Evolutionary conservation across 2,329 filamentous ascomycete species (phyloP).

Genomic region (Pseudogymnoascus sp.): DNA sequence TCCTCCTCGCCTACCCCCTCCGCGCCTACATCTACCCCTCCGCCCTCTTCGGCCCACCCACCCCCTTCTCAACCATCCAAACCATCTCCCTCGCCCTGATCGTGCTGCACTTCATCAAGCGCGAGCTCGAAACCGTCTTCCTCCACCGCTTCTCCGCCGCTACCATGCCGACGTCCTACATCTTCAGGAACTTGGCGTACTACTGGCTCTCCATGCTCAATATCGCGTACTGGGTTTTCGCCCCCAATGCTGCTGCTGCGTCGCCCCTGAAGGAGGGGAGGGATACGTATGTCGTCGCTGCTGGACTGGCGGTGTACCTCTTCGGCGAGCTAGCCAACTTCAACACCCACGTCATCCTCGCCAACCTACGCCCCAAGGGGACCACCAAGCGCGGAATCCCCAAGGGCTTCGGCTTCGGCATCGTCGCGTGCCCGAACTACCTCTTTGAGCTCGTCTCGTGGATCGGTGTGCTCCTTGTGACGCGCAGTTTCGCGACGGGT

Average conservation of each 20-base stretch:
- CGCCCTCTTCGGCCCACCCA: slow-evolving; percentile 30
- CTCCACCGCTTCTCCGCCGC: slow-evolving; percentile 90
- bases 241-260: slow-evolving; percentile 61
- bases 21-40: slow-evolving; percentile 63
- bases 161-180: slow-evolving; percentile 85
- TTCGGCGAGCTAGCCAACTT: slow-evolving; percentile 77
- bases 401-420: slow-evolving; percentile 68
- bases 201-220: slow-evolving; percentile 88
- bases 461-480: slow-evolving; percentile 72
- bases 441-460: slow-evolving; percentile 84
- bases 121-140: slow-evolving; percentile 88
- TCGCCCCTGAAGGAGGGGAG: slow-evolving; percentile 26
- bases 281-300: slow-evolving; percentile 44
- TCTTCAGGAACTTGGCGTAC: slow-evolving; percentile 90
- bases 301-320: slow-evolving; percentile 60
- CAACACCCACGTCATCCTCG: slow-evolving; percentile 69
- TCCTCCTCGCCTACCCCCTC: slow-evolving; percentile 57
- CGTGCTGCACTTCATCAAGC: slow-evolving; percentile 81
- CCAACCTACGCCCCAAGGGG: slow-evolving; percentile 66
- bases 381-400: slow-evolving; percentile 85
- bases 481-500: slow-evolving; percentile 67
- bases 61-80: slow-evolving; percentile 57
- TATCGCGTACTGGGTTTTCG: slow-evolving; percentile 78
- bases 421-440: slow-evolving; percentile 96
- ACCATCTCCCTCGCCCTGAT: slow-evolving; percentile 66